phyloP scores from a whole-genome alignment of 163 green algal species.

The Coccomyxa subellipsoidea region DNA sequence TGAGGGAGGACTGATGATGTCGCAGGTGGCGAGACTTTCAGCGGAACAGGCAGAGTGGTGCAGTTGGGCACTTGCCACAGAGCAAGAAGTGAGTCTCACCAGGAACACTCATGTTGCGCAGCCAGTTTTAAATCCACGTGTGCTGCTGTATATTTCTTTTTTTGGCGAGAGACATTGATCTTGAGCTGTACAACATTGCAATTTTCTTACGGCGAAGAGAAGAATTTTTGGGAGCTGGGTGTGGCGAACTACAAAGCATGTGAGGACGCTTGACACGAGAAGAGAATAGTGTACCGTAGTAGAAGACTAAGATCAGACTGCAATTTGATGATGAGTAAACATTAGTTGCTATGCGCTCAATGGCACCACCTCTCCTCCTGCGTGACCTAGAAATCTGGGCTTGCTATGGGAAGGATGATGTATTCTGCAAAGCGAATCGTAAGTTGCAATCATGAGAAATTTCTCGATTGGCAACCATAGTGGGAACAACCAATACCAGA shows the following conservation, averaged over 20 bases:
- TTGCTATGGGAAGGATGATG: too few relatives aligned
- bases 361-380: too few relatives aligned
- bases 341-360: too few relatives aligned
- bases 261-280: too few relatives aligned
- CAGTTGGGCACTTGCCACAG: background rate
- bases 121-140: background rate
- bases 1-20: background rate
- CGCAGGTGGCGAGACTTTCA: slow-evolving; percentile 1
- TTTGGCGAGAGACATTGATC: background rate
- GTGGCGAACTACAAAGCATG: background rate
- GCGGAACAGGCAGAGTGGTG: background rate
- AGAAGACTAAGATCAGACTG: background rate
- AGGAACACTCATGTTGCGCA: too few relatives aligned
- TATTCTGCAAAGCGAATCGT: too few relatives aligned
- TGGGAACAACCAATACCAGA: too few relatives aligned
- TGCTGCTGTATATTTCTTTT: background rate
- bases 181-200: background rate
- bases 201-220: background rate
- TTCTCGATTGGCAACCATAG: too few relatives aligned
- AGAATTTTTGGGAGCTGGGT: background rate
- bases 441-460: too few relatives aligned
- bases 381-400: too few relatives aligned
- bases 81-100: background rate
- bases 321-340: too few relatives aligned
- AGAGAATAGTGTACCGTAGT: background rate